Conservation (phyloP, 140 eudicot genomes). For the Senecio squalidus region DNA sequence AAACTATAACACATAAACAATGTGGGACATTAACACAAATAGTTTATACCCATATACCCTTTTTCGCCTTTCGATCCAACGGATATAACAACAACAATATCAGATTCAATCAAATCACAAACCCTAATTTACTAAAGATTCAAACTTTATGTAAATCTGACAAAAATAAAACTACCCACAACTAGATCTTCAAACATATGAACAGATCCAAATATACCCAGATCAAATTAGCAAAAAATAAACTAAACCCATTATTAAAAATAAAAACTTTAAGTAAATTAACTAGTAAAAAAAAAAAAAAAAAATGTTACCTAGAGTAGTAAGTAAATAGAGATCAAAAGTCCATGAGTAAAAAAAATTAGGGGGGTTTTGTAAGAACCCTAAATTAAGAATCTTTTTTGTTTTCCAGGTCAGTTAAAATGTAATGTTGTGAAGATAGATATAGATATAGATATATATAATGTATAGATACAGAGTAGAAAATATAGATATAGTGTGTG, state of each 20-base stretch:
- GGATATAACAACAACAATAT: background rate
- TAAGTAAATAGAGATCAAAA: slow-evolving; percentile 17
- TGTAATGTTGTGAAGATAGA: background rate
- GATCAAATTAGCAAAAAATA: background rate
- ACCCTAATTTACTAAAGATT: slow-evolving; percentile 15
- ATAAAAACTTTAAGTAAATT: slow-evolving; percentile 15
- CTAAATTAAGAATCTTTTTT: slow-evolving; percentile 18
- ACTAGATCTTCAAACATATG: slow-evolving; percentile 43
- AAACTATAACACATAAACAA: too few relatives aligned
- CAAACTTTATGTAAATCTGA: slow-evolving; percentile 2
- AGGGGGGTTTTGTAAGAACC: slow-evolving; percentile 10
- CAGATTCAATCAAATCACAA: slow-evolving; percentile 19
- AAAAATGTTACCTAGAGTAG: slow-evolving; percentile 19
- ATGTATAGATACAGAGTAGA: slow-evolving; percentile 2
- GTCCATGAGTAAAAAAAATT: slow-evolving; percentile 28
- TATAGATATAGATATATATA: too few relatives aligned
- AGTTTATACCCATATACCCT: background rate
- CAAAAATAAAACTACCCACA: slow-evolving; percentile 7
- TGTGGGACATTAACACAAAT: too few relatives aligned
- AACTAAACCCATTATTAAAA: slow-evolving; percentile 17
- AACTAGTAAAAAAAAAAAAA: background rate
- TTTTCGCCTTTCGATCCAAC: slow-evolving; percentile 16
- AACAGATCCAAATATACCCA: slow-evolving; percentile 39
- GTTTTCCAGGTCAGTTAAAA: slow-evolving; percentile 16
- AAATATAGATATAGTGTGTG: slow-evolving; percentile 11